Base-by-base conservation (phyloP, 306 rosid genomes). In the Prunus kanzakura region DNA sequence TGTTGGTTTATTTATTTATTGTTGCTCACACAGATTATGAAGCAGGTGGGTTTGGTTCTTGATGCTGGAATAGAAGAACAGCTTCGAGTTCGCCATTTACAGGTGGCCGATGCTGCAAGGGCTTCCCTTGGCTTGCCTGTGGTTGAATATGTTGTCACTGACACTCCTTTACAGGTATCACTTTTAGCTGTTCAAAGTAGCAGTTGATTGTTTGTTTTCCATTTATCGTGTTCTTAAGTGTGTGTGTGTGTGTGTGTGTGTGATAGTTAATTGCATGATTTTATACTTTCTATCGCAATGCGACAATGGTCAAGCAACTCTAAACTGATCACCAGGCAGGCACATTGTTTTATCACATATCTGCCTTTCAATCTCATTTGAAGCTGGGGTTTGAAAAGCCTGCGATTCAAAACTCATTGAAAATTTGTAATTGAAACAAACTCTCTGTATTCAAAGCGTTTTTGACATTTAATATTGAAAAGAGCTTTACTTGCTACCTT, bases 41-140 rank as follows among this genome's bases (percentile, higher is more conserved):
- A 77, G 43, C 78, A 91, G 96, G 88, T 93, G 78, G 97, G 98
- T 35, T 75, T 93, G 87, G 93, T 93, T 86, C 90, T 93, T 80
- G 98, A 90, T 84, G 87, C 89, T 76, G 98, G 96, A 67, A 89
- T 91, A 5, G 97, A 91, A 80, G 88, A 91, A 80, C 90, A 88
- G 63, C 97, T 91, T 57, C 90, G 75, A 16, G 58, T 84, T 84
- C 90, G 91, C 68, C 98, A 93, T 74, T 88, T 93, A 78, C 98
- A 93, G 81, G 96, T 83, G 77, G 96, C 96, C 30, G 96, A 93
- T 84, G 97, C 96, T 29, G 91, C 92, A 43, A 86, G 96, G 80
- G 97, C 97, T 76, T 93, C 98, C 41, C 97, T 91, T 81, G 98
- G 98, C 73, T 88, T 91, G 84, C 92, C 96, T 81, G 79, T 93